Evolutionary conservation across 148 eudicot species (phyloP).

Genomic region (Spergularia marina): DNA sequence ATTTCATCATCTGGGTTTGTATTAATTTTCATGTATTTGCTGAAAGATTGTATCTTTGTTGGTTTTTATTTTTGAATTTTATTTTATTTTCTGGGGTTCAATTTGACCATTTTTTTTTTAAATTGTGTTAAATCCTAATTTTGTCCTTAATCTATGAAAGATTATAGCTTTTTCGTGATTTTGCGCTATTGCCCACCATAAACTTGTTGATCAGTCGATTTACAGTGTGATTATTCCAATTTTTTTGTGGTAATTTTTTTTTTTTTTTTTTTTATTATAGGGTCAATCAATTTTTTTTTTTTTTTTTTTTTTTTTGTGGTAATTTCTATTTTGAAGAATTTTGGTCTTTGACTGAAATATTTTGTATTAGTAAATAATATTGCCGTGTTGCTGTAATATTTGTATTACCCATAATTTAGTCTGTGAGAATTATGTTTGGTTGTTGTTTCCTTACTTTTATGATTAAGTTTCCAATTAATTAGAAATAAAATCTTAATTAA

Average conservation of each 20-base stretch:
- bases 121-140: constrained; percentile 27
- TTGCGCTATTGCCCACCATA: background rate
- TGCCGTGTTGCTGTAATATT: constrained; percentile 1
- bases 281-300: too few relatives aligned
- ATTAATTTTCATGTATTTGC: background rate
- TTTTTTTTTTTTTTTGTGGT: background rate
- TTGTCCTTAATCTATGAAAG: too few relatives aligned
- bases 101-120: background rate
- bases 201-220: background rate
- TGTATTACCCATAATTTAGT: background rate
- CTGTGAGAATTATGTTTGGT: background rate
- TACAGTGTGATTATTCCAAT: background rate
- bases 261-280: background rate
- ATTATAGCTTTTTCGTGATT: background rate
- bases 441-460: background rate
- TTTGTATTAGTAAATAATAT: background rate
- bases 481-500: background rate
- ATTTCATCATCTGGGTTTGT: constrained; percentile 11
- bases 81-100: background rate
- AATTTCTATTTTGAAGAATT: background rate
- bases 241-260: background rate
- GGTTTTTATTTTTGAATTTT: background rate
- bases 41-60: background rate
- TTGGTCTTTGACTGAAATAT: background rate
- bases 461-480: background rate